These are phyloP conservation scores for Kernera saxatilis DNA, from an alignment of 345 rosid species.

Conservation along the genomic window DNA sequence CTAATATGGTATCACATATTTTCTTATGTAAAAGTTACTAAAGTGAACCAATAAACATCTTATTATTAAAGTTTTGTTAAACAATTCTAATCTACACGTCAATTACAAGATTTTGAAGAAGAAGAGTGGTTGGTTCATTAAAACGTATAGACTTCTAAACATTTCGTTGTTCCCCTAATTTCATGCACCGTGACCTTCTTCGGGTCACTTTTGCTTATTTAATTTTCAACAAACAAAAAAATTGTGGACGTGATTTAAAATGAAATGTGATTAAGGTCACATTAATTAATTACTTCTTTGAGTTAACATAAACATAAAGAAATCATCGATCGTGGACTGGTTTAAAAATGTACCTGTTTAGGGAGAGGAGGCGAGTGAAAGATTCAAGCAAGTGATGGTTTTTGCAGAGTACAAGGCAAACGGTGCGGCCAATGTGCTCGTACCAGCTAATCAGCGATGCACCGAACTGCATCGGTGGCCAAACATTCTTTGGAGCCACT, in stretches of 20 bases:
- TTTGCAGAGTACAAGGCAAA: constrained; percentile 73
- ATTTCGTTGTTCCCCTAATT: constrained; percentile 5
- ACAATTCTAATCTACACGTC: background rate
- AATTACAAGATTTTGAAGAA: background rate
- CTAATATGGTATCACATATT: background rate
- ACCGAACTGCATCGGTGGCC: constrained; percentile 86
- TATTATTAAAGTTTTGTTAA: background rate
- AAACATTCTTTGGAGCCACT: constrained; percentile 72
- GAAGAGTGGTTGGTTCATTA: constrained; percentile 20
- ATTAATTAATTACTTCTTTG: background rate
- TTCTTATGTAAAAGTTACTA: background rate
- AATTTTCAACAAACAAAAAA: background rate
- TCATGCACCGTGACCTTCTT: background rate
- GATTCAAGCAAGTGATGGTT: constrained; percentile 75
- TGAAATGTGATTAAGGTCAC: background rate
- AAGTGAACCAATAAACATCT: constrained; percentile 13
- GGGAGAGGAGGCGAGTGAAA: constrained; percentile 58
- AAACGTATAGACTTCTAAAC: constrained; percentile 10
- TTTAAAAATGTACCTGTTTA: constrained; percentile 59
- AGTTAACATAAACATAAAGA: background rate
- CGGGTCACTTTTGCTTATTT: background rate
- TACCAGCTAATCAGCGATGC: constrained; percentile 87
- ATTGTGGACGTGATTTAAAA: background rate
- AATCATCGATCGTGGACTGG: no score
- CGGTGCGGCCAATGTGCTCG: constrained; percentile 76